Base-by-base conservation (phyloP, 1,139 yeast species). In the Yamadazyma jaroonii region DNA sequence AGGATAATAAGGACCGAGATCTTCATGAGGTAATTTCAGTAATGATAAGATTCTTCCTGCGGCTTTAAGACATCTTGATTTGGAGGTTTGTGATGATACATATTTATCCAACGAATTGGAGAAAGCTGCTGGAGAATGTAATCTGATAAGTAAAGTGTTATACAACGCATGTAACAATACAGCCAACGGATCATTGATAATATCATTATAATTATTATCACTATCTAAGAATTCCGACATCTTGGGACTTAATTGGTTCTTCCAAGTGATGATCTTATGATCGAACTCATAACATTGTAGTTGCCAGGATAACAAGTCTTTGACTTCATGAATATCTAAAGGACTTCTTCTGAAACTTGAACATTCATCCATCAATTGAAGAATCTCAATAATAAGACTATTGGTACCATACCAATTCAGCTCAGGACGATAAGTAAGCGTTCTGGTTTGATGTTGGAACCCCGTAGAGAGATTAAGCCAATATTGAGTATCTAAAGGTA, bases 1-100 rank as follows among this genome's bases (percentile, higher is more conserved):
- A 0, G 52, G 49, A 42, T 49, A 51, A 26, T 49, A 50, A 1
- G 55, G 55, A 2, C 55, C 55, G 14, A 49, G 42, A 7, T 43
- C 14, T 28, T 41, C 45, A 27, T 44, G 44, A 1, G 33, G 33
- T 9, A 31, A 11, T 25, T 40, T 41, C 8, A 44, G 34, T 13
- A 49, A 30, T 9, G 35, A 33, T 1, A 50, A 27, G 4, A 50
- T 39, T 14, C 35, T 33, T 20, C 40, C 37, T 2, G 51, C 45
- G 1, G 49, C 41, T 3, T 39, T 39, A 14, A 46, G 31, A 25
- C 52, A 49, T 20, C 40, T 39, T 9, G 43, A 25, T 25, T 42
- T 47, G 2, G 54, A 48, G 3, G 47, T 42, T 29, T 40, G 41
- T 2, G 48, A 43, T 8, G 50, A 42, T 3, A 46, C 41, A 24